phyloP scores from a whole-genome alignment of 129 eudicot species.

The Daucus carota region DH1_v3.0 NC_030381.2:36739501-36740000 shows the following conservation, averaged over 20 bases:
- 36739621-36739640: neutral
- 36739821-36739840: neutral
- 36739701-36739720: neutral
- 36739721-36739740: neutral
- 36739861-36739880: neutral
- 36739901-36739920: neutral
- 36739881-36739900: neutral
- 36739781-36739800: neutral
- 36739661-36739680: too few relatives aligned
- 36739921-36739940: conserved; percentile 1
- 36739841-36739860: neutral
- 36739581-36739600: neutral
- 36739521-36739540: conserved; percentile 97
- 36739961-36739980: conserved; percentile 28
- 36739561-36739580: neutral
- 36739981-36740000: conserved; percentile 28
- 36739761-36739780: neutral
- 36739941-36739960: conserved; percentile 6
- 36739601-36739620: neutral
- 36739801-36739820: neutral
- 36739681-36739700: too few relatives aligned
- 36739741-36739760: neutral
- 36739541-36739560: conserved; percentile 83
- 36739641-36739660: too few relatives aligned
- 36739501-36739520: conserved; percentile 84